Conservation (phyloP, 1,139 yeast species). For the Saccharomyces hybrid region DNA sequence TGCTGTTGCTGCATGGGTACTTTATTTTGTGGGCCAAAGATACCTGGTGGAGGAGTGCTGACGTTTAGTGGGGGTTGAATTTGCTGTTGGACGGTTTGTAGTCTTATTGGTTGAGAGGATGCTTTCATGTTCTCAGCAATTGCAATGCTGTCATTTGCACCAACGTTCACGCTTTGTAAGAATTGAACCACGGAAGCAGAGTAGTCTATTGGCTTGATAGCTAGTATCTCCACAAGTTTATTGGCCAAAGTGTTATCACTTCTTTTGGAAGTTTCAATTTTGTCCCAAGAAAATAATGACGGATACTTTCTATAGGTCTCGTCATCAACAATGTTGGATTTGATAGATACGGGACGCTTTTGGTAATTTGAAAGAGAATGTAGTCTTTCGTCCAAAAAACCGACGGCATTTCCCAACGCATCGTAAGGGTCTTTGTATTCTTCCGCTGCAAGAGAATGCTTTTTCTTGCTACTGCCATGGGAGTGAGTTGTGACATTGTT, state of each 20-base stretch:
- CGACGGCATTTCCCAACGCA: constrained; percentile 29
- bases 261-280: constrained; percentile 23
- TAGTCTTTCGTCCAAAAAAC: constrained; percentile 34
- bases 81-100: constrained; percentile 15
- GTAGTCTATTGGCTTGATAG: constrained; percentile 30
- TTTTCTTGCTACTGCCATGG: constrained; percentile 22
- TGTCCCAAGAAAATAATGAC: constrained; percentile 38
- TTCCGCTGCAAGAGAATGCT: constrained; percentile 25
- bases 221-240: constrained; percentile 29
- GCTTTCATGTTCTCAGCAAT: constrained; percentile 1
- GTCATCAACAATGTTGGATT: constrained; percentile 32
- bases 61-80: constrained; percentile 21
- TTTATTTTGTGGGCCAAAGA: constrained; percentile 29
- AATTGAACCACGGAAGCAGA: constrained; percentile 28
- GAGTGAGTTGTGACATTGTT: constrained; percentile 6
- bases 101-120: not conserved
- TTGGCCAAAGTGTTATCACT: constrained; percentile 25
- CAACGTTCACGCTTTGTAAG: constrained; percentile 21
- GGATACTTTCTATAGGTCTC: constrained; percentile 34
- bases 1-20: constrained; percentile 16
- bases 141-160: constrained; percentile 9
- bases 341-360: constrained; percentile 31
- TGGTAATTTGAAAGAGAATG: constrained; percentile 27
- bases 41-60: constrained; percentile 40
- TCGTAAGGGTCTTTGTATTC: constrained; percentile 30